A percentile compares a stretch with the other conserved stretches of the same genome.
Conservation (phyloP, 2,329 filamentous ascomycete species). For the Aspergillus brasiliensis region DNA sequence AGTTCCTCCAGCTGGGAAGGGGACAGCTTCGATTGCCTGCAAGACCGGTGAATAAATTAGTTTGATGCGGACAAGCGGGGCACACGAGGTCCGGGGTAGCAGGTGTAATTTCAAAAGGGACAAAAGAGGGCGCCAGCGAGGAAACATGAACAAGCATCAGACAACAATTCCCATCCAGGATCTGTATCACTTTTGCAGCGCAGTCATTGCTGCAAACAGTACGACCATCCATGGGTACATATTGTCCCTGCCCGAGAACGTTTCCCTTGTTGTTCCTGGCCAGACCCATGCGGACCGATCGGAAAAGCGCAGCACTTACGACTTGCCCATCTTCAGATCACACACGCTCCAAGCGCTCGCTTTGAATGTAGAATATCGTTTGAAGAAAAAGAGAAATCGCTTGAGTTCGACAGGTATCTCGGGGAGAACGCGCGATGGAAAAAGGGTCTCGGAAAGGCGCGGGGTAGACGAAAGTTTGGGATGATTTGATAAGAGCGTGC, state of each 20-base stretch:
- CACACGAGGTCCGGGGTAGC: not conserved
- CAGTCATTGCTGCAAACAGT: not conserved
- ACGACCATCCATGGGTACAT: not conserved
- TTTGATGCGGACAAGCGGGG: slow-evolving; percentile 3
- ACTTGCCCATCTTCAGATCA: slow-evolving; percentile 39
- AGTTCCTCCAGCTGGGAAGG: slow-evolving; percentile 94
- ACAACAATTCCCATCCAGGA: not conserved
- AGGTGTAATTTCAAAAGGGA: not conserved
- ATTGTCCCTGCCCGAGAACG: not conserved
- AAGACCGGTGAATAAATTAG: not conserved
- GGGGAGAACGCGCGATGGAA: slow-evolving; percentile 2
- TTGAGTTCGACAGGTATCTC: not conserved
- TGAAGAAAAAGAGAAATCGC: not conserved
- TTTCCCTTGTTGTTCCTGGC: not conserved
- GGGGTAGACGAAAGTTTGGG: slow-evolving; percentile 19
- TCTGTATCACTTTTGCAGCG: not conserved
- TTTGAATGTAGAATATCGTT: not conserved
- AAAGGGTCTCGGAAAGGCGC: slow-evolving; percentile 22
- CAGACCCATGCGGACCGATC: slow-evolving; percentile 13
- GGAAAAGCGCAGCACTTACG: slow-evolving; percentile 31
- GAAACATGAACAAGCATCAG: not conserved
- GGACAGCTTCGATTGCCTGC: slow-evolving; percentile 95
- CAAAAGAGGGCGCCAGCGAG: no score
- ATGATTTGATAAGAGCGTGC: slow-evolving; percentile 24
- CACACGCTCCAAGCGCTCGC: slow-evolving; percentile 6